phyloP scores from a whole-genome alignment of 108 stramenopile genomes.

The Fragilaria radians region DNA sequence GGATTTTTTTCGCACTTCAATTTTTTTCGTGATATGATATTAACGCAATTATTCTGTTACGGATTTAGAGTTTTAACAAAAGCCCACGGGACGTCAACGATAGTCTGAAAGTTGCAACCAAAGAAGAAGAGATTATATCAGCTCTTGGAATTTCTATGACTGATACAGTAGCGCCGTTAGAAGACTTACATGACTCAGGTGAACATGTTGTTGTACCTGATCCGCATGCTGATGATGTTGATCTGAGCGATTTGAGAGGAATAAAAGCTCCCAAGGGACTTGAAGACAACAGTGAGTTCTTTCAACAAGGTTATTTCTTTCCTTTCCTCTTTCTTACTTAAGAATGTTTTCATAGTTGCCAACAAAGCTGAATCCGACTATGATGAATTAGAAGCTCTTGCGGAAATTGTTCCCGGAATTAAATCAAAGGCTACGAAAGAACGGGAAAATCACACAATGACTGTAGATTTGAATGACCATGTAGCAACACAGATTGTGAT shows the following conservation, averaged over 20 bases:
- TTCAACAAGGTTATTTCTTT: not conserved
- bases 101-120: not conserved
- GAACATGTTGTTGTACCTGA: not conserved
- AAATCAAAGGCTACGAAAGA: constrained; percentile 12
- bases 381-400: constrained; percentile 47
- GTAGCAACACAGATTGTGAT: not conserved
- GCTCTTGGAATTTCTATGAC: constrained; percentile 1
- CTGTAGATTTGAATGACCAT: not conserved
- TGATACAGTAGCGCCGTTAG: not conserved
- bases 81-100: not conserved
- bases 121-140: not conserved
- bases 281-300: not conserved
- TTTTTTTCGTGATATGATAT: too few relatives aligned
- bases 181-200: not conserved
- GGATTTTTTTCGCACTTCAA: too few relatives aligned
- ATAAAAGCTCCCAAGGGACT: constrained; percentile 6
- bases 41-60: too few relatives aligned
- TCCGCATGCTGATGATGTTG: constrained; percentile 13
- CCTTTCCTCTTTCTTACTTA: not conserved
- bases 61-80: too few relatives aligned
- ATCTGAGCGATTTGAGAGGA: constrained; percentile 22
- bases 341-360: constrained; percentile 7
- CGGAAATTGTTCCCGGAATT: constrained; percentile 52
- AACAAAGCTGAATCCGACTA: constrained; percentile 11
- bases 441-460: constrained; percentile 1